phyloP scores from a whole-genome alignment of 1,284 basidiomycete genomes.

The Trametes versicolor region DNA sequence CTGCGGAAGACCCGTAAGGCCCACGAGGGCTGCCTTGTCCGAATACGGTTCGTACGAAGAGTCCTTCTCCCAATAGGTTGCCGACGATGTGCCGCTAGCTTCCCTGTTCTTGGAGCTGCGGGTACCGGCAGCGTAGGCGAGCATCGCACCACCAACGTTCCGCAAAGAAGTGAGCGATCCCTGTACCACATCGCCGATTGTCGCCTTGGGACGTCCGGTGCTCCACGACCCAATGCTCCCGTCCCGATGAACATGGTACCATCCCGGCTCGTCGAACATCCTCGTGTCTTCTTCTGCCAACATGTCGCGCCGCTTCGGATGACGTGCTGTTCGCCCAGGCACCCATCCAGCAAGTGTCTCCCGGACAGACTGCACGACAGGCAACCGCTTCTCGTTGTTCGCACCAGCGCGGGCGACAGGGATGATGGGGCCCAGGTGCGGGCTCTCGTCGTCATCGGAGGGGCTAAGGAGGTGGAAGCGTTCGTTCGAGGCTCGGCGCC shows the following conservation, averaged over 20 bases:
- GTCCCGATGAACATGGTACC: constrained; percentile 36
- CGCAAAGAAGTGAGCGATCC: constrained; percentile 56
- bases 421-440: constrained; percentile 40
- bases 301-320: constrained; percentile 66
- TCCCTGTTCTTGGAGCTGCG: constrained; percentile 47
- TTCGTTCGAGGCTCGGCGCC: constrained; percentile 42
- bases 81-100: constrained; percentile 40
- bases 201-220: constrained; percentile 39
- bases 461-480: constrained; percentile 55
- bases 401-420: constrained; percentile 40
- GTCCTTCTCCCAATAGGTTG: constrained; percentile 53
- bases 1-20: constrained; percentile 33
- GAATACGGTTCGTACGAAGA: constrained; percentile 54
- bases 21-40: constrained; percentile 53
- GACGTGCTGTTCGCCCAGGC: constrained; percentile 33
- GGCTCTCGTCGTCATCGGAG: constrained; percentile 50
- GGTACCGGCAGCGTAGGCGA: constrained; percentile 47
- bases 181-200: constrained; percentile 43
- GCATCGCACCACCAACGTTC: constrained; percentile 53
- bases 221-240: constrained; percentile 43
- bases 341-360: constrained; percentile 41
- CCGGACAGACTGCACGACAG: constrained; percentile 38
- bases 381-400: constrained; percentile 37
- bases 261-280: constrained; percentile 50
- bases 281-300: constrained; percentile 78